These are phyloP conservation scores for Aspergillus hancockii DNA, from an alignment of 495 filamentous ascomycete species.

Conservation along the genomic window DNA sequence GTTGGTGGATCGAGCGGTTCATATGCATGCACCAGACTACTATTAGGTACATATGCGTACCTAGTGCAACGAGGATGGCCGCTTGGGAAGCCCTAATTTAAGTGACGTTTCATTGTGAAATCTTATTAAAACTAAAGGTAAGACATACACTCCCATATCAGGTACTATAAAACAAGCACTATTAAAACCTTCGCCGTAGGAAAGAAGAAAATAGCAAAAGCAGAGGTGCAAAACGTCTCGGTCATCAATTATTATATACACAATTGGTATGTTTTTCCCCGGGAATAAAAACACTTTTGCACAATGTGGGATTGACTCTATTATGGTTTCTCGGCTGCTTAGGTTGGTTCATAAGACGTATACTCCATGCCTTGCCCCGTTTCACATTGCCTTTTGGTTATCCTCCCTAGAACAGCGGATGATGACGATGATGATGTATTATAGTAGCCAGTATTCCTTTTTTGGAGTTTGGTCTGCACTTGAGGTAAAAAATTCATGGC, in stretches of 20 bases:
- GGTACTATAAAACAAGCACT: too few relatives aligned
- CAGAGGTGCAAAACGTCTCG: not conserved
- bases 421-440: not conserved
- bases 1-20: too few relatives aligned
- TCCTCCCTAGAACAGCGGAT: not conserved
- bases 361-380: not conserved
- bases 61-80: too few relatives aligned
- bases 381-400: not conserved
- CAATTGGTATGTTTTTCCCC: not conserved
- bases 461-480: not conserved
- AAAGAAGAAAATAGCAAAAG: not conserved
- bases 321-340: not conserved
- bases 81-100: too few relatives aligned
- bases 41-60: too few relatives aligned
- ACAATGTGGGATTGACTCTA: not conserved
- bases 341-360: not conserved
- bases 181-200: not conserved
- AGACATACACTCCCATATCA: too few relatives aligned
- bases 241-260: slow-evolving; percentile 4
- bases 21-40: too few relatives aligned
- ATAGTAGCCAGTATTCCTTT: not conserved
- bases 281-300: not conserved
- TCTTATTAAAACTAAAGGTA: too few relatives aligned
- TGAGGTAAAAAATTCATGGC: not conserved
- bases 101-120: too few relatives aligned